A percentile compares a stretch with the other conserved stretches of the same genome.
Conservation (phyloP, 73 alveolate species). For the Urostyla sp. region DNA sequence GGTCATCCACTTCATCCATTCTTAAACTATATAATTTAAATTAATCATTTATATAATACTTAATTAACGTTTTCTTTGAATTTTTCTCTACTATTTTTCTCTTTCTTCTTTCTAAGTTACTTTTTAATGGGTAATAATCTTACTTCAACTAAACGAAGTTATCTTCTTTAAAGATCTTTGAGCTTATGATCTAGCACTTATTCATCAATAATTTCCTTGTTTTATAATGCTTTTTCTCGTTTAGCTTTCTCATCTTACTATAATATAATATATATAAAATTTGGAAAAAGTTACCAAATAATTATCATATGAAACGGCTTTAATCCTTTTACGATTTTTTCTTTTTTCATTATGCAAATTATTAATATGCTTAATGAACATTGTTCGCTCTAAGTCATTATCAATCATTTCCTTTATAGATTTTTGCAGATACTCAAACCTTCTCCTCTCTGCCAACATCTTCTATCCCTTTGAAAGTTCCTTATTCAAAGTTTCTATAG, state of each 20-base stretch:
- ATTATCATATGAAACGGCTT: slow-evolving; percentile 1
- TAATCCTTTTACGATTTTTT: neutral
- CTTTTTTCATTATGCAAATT: neutral
- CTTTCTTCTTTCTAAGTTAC: slow-evolving; percentile 16
- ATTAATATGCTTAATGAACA: neutral
- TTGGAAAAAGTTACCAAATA: neutral
- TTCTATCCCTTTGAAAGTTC: slow-evolving; percentile 36
- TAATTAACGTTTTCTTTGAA: slow-evolving; percentile 15
- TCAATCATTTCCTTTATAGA: slow-evolving; percentile 18
- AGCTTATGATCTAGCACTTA: neutral
- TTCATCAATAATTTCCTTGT: neutral
- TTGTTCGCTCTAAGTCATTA: neutral
- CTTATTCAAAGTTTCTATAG: slow-evolving; percentile 4
- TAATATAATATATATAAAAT: neutral
- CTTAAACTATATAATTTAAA: neutral
- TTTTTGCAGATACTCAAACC: slow-evolving; percentile 9
- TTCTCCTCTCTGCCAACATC: slow-evolving; percentile 22
- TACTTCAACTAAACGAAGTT: neutral
- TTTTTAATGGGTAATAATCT: neutral
- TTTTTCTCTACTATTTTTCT: neutral
- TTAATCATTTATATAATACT: too few relatives aligned
- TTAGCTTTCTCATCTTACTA: slow-evolving; percentile 13
- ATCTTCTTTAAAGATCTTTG: slow-evolving; percentile 13
- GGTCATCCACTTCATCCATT: slow-evolving; percentile 4
- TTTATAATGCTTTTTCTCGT: slow-evolving; percentile 22